phyloP scores from a whole-genome alignment of 345 rosid species.

The Carallia brachiata region DNA sequence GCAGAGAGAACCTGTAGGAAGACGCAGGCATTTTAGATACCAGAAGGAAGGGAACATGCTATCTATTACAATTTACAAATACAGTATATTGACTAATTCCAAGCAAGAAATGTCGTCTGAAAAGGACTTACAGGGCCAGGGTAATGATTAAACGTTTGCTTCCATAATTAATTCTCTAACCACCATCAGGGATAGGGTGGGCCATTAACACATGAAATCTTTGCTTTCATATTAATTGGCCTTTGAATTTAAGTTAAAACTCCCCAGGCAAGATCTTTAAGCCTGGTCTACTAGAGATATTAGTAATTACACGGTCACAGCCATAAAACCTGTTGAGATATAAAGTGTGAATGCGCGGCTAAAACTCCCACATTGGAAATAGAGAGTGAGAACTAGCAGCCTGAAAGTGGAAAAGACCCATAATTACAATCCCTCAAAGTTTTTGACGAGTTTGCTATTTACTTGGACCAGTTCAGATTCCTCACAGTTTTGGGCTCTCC shows the following conservation, averaged over 20 bases:
- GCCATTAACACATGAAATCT: neutral
- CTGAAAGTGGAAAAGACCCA: too few relatives aligned
- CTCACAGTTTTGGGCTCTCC: too few relatives aligned
- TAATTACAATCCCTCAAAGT: too few relatives aligned
- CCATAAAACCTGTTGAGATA: too few relatives aligned
- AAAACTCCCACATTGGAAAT: too few relatives aligned
- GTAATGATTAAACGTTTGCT: neutral
- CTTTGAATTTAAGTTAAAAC: neutral
- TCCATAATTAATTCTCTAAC: slow-evolving; percentile 22
- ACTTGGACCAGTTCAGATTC: too few relatives aligned
- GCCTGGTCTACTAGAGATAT: neutral
- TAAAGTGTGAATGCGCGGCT: too few relatives aligned
- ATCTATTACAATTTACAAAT: neutral
- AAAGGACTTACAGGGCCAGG: neutral
- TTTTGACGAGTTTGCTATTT: too few relatives aligned
- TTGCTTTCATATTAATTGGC: neutral
- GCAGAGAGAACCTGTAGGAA: neutral
- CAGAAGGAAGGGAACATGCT: neutral
- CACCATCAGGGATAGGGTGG: slow-evolving; percentile 32
- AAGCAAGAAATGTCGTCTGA: slow-evolving; percentile 12
- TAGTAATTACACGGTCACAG: too few relatives aligned
- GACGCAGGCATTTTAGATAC: neutral
- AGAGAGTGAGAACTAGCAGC: too few relatives aligned
- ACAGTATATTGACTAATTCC: neutral
- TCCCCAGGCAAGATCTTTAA: neutral